phyloP scores from a whole-genome alignment of 2,329 filamentous ascomycete genomes.

The Colletotrichum horii region DNA sequence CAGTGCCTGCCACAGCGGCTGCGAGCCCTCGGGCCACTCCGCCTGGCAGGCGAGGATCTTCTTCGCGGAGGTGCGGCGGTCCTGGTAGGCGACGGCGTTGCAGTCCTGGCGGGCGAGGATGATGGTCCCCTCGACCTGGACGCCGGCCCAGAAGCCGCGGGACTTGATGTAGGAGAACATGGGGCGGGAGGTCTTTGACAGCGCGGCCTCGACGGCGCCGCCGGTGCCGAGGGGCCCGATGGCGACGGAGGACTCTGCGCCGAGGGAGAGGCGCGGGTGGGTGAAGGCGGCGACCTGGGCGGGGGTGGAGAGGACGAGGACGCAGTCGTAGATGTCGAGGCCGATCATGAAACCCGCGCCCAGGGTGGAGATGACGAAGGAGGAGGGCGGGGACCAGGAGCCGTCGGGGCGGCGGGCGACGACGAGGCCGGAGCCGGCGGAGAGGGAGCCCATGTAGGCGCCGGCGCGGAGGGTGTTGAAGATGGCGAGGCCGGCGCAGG shows the following conservation, averaged over 20 bases:
- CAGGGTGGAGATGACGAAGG: constrained; percentile 73
- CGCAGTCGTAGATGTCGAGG: constrained; percentile 79
- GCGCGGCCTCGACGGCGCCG: constrained; percentile 54
- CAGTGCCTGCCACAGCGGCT: constrained; percentile 43
- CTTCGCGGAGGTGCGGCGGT: constrained; percentile 45
- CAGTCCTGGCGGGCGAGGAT: constrained; percentile 78
- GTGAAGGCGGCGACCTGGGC: constrained; percentile 73
- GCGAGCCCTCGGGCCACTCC: constrained; percentile 43
- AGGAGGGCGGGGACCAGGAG: constrained; percentile 74
- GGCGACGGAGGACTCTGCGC: constrained; percentile 72
- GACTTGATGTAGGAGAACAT: constrained; percentile 86
- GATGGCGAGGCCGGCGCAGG: constrained; percentile 64
- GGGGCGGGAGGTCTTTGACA: constrained; percentile 51
- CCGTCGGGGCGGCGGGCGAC: constrained; percentile 63
- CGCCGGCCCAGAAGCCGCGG: constrained; percentile 77
- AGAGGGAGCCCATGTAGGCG: constrained; percentile 58
- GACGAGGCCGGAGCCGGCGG: constrained; percentile 64
- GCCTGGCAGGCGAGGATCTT: constrained; percentile 41
- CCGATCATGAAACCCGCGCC: constrained; percentile 75
- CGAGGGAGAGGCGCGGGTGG: constrained; percentile 68
- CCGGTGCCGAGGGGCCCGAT: constrained; percentile 65
- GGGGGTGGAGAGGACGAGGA: constrained; percentile 74
- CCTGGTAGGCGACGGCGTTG: constrained; percentile 78
- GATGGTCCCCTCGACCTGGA: constrained; percentile 82
- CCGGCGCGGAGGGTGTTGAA: constrained; percentile 69